Base-by-base conservation (phyloP, 805 yeast genomes). In the Barnettozyma siamensis region DNA sequence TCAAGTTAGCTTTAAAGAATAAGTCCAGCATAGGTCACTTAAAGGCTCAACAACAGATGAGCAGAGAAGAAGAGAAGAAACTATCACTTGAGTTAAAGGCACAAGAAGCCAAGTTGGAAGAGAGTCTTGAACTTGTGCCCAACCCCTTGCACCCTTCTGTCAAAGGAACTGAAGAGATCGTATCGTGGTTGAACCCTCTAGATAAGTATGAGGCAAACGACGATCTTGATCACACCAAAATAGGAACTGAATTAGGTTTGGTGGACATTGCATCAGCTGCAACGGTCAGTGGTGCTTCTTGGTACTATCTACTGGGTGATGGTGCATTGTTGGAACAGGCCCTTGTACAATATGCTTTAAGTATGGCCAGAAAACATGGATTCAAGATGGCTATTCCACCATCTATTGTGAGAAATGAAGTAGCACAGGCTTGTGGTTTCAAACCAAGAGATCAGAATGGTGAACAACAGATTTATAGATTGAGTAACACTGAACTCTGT, bases 301-400 rank as follows among this genome's bases (percentile, higher is more conserved):
- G 95, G 83, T 89, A 88, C 58, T 93, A 86, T 54, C 63, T 93
- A 6, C 45, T 82, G 2, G 86, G 87, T 16, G 94, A 83, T 47
- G 96, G 93, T 16, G 97, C 96, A 0, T 65, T 80, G 28, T 63
- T 93, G 37, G 99, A 93, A 56, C 94, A 84, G 56, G 99, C 99
- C 0, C 67, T 93, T 33, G 75, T 88, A 2, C 91, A 86, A 49
- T 88, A 80, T 58, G 83, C 94, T 0, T 59, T 91, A 38, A 66
- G 73, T 27, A 62, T 69, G 41, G 96, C 96, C 3, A 66, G 86
- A 34, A 52, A 63, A 35, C 57, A 67, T 9, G 95, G 95, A 0
- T 93, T 85, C 63, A 61, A 62, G 27, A 73, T 83, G 73, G 76
- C 81, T 9, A 60, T 76, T 10, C 97, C 98, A 0, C 99, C 99